These are phyloP conservation scores for Cenchrus purpureus DNA, from an alignment of 176 grass and related monocot species.

Conservation along the genomic window DNA sequence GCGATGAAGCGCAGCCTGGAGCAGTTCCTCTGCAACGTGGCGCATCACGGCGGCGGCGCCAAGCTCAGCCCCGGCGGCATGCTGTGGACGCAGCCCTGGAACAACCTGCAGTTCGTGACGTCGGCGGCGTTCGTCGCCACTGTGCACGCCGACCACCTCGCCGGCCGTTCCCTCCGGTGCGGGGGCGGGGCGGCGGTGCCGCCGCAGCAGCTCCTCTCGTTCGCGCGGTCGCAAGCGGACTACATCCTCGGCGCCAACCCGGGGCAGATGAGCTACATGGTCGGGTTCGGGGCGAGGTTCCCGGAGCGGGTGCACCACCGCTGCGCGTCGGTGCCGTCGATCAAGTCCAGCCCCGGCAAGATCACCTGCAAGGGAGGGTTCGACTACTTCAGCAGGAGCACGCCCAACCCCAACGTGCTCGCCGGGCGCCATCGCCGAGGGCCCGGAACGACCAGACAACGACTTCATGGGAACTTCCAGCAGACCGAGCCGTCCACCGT, in stretches of 20 bases:
- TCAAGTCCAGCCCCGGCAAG: slow-evolving; percentile 16
- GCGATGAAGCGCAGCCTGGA: slow-evolving; percentile 45
- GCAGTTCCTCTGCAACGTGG: slow-evolving; percentile 59
- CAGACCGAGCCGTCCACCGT: slow-evolving; percentile 59
- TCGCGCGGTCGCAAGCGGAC: slow-evolving; percentile 46
- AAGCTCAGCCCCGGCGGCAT: slow-evolving; percentile 60
- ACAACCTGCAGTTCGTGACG: slow-evolving; percentile 64
- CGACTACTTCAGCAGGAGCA: slow-evolving; percentile 26
- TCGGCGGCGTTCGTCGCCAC: slow-evolving; percentile 55
- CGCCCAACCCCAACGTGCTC: slow-evolving; percentile 70
- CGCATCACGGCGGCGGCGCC: slow-evolving; percentile 45
- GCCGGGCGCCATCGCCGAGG: slow-evolving; percentile 75
- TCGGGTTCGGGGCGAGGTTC: slow-evolving; percentile 55
- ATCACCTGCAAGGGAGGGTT: slow-evolving; percentile 62
- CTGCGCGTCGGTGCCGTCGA: slow-evolving; percentile 67
- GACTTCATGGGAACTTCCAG: slow-evolving; percentile 58
- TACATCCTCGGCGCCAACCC: slow-evolving; percentile 79
- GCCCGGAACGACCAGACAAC: slow-evolving; percentile 45
- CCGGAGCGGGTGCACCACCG: slow-evolving; percentile 73
- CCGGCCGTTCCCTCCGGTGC: slow-evolving; percentile 39
- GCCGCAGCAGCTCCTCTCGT: slow-evolving; percentile 44
- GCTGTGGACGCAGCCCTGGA: slow-evolving; percentile 59
- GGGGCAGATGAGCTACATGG: slow-evolving; percentile 81
- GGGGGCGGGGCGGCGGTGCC: not conserved
- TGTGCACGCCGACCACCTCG: slow-evolving; percentile 57